Percentiles rank a stretch among this genome's conserved stretches.
Conservation (phyloP, 176 grass and related monocot species). For the Ensete glaucum region DNA sequence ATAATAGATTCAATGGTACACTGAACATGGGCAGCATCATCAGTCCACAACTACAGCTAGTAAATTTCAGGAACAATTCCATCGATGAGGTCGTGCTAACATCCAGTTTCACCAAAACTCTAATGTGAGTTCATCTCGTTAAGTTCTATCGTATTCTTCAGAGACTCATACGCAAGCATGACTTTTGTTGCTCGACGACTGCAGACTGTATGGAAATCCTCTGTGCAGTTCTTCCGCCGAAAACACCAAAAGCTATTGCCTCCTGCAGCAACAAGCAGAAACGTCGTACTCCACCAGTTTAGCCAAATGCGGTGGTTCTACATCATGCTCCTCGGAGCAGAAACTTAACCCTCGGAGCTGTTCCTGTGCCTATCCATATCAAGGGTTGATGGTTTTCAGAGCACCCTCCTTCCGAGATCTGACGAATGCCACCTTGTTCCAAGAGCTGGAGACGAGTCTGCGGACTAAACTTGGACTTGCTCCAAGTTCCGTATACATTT, state of each 20-base stretch:
- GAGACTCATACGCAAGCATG: neutral
- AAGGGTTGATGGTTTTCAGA: constrained; percentile 46
- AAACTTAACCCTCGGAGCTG: constrained; percentile 48
- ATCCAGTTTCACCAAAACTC: constrained; percentile 36
- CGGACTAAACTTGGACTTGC: constrained; percentile 27
- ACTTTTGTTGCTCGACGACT: constrained; percentile 11
- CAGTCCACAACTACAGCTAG: constrained; percentile 33
- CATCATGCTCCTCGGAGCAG: constrained; percentile 41
- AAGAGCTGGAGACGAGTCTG: constrained; percentile 43
- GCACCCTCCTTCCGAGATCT: constrained; percentile 41
- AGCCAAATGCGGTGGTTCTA: constrained; percentile 28
- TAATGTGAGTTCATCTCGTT: constrained; percentile 26
- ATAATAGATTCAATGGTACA: constrained; percentile 43
- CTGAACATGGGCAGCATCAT: constrained; percentile 48
- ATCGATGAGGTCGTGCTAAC: constrained; percentile 26
- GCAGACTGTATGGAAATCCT: constrained; percentile 61
- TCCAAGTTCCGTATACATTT: constrained; percentile 45
- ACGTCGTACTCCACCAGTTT: constrained; percentile 44
- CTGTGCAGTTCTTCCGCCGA: constrained; percentile 36
- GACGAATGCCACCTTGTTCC: constrained; percentile 25
- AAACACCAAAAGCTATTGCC: constrained; percentile 31
- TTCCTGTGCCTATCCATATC: constrained; percentile 47
- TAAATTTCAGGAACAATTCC: constrained; percentile 58
- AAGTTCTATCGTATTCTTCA: constrained; percentile 7
- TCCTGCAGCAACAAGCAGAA: constrained; percentile 1